These are phyloP conservation scores for Lanmaoa rubissima DNA, from an alignment of 768 basidiomycete genomes.

Conservation along the genomic window DNA sequence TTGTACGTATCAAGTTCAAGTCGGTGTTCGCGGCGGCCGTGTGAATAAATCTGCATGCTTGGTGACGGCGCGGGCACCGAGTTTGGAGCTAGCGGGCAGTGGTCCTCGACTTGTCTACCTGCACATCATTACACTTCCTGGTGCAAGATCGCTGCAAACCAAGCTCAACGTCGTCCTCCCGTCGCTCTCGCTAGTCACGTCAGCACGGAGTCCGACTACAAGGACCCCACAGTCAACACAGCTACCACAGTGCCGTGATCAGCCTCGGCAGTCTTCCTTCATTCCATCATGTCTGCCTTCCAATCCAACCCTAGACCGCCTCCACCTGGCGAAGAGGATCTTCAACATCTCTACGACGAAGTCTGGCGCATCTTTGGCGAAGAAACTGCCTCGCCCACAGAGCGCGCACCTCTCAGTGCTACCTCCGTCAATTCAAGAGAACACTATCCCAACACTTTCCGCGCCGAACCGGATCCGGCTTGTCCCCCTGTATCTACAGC, in stretches of 20 bases:
- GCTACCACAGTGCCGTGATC: constrained; percentile 6
- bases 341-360: constrained; percentile 72
- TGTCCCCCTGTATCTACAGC: constrained; percentile 8
- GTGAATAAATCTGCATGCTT: not conserved
- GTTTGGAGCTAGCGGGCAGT: not conserved
- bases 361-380: constrained; percentile 69
- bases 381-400: constrained; percentile 35
- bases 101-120: constrained; percentile 1
- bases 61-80: not conserved
- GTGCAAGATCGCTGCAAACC: not conserved
- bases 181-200: not conserved
- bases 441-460: constrained; percentile 18
- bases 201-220: not conserved
- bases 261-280: constrained; percentile 1
- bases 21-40: not conserved
- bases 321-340: constrained; percentile 63
- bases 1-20: not conserved
- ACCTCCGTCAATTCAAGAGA: constrained; percentile 21
- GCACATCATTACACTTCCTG: not conserved
- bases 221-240: not conserved
- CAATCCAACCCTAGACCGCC: constrained; percentile 35
- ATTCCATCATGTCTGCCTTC: constrained; percentile 36
- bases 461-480: constrained; percentile 19
- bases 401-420: constrained; percentile 22
- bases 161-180: not conserved